These are phyloP conservation scores for Alternaria sp. DNA, from an alignment of 2,329 filamentous ascomycete species.

Conservation along the genomic window DNA sequence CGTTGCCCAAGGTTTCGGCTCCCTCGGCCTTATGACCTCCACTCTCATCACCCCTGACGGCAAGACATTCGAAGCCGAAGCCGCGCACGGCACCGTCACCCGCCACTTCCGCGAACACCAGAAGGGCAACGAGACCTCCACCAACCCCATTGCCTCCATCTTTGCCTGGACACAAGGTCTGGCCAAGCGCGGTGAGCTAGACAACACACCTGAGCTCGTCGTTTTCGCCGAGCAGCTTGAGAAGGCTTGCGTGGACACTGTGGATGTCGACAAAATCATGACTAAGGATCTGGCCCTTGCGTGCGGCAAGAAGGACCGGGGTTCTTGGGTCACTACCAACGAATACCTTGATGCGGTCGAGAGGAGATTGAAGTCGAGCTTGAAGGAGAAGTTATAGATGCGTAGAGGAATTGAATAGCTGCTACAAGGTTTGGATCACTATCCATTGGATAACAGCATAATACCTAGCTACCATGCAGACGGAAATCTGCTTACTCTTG, in stretches of 20 bases:
- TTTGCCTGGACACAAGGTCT: conserved; percentile 98
- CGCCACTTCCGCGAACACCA: conserved; percentile 99
- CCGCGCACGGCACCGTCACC: conserved; percentile 96
- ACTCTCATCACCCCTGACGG: conserved; percentile 96
- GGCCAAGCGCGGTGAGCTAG: conserved; percentile 89
- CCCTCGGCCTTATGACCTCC: conserved; percentile 97
- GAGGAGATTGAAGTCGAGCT: conserved; percentile 79
- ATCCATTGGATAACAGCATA: conserved; percentile 6
- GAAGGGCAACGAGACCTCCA: conserved; percentile 95
- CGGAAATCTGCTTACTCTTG: conserved; percentile 7
- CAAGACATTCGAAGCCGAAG: conserved; percentile 96
- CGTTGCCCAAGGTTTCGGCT: conserved; percentile 97
- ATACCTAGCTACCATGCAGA: neutral
- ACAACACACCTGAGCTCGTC: conserved; percentile 89
- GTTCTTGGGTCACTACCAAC: conserved; percentile 87
- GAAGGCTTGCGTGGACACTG: conserved; percentile 91
- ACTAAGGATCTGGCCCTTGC: conserved; percentile 98
- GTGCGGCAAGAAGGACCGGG: conserved; percentile 84
- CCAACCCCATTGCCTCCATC: conserved; percentile 98
- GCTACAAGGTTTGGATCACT: neutral
- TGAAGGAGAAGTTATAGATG: conserved; percentile 77
- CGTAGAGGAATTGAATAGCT: neutral
- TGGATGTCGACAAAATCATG: conserved; percentile 95
- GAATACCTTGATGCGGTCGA: conserved; percentile 93
- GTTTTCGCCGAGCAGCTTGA: conserved; percentile 92